Evolutionary conservation across 805 yeast species (phyloP).

Genomic region (Yarrowia keelungensis): DNA sequence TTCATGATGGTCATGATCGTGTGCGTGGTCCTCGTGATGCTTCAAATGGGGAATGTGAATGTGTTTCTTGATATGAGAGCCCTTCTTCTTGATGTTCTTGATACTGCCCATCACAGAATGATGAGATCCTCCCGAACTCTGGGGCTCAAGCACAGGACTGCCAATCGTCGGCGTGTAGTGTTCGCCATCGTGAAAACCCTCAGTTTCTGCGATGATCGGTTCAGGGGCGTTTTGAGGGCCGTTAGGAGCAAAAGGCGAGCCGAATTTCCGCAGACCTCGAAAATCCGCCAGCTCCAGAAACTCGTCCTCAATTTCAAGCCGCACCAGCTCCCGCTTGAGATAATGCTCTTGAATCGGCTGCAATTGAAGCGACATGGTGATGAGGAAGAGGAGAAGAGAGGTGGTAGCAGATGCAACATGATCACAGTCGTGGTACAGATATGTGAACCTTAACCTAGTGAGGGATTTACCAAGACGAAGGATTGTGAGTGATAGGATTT

Average conservation of each 20-base stretch:
- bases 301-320: conserved; percentile 67
- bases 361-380: neutral
- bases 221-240: neutral
- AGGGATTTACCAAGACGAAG: no score
- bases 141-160: conserved; percentile 8
- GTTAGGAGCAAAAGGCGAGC: conserved; percentile 67
- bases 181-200: conserved; percentile 9
- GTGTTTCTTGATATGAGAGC: conserved; percentile 18
- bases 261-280: conserved; percentile 70
- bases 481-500: no score
- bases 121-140: conserved; percentile 20
- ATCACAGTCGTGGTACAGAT: no score
- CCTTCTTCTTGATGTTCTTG: conserved; percentile 5
- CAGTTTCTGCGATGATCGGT: neutral
- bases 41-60: conserved; percentile 10
- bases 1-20: no score
- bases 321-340: conserved; percentile 79
- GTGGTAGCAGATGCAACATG: no score
- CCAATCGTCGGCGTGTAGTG: conserved; percentile 26
- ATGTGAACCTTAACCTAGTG: no score
- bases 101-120: conserved; percentile 6
- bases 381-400: neutral
- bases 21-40: neutral
- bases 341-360: conserved; percentile 74
- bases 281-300: conserved; percentile 64